These are phyloP conservation scores for Gymnopilus junonius DNA, from an alignment of 768 basidiomycete species.

Conservation along the genomic window DNA sequence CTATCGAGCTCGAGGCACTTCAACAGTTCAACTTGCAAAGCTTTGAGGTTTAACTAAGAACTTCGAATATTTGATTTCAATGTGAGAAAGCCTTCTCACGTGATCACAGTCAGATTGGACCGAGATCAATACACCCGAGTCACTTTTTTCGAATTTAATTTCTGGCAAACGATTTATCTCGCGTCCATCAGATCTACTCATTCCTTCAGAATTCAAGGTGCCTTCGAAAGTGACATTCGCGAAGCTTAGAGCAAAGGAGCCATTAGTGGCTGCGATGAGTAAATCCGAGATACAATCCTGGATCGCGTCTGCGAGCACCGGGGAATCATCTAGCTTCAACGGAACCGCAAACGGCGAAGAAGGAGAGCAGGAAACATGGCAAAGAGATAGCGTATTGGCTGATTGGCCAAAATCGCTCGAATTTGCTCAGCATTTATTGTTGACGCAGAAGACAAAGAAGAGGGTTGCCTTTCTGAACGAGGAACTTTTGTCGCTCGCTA, in stretches of 20 bases:
- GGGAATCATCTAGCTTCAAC: slow-evolving; percentile 27
- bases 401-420: slow-evolving; percentile 62
- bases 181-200: slow-evolving; percentile 2
- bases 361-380: slow-evolving; percentile 44
- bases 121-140: background rate
- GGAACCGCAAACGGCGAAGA: slow-evolving; percentile 37
- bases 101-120: background rate
- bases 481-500: slow-evolving; percentile 59
- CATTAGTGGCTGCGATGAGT: slow-evolving; percentile 40
- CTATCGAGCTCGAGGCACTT: too few relatives aligned
- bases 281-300: slow-evolving; percentile 67
- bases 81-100: too few relatives aligned
- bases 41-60: too few relatives aligned
- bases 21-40: too few relatives aligned
- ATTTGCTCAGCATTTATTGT: slow-evolving; percentile 53
- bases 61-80: too few relatives aligned
- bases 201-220: slow-evolving; percentile 27
- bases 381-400: slow-evolving; percentile 51
- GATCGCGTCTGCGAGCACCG: slow-evolving; percentile 51
- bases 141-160: background rate
- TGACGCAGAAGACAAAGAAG: slow-evolving; percentile 56
- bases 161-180: background rate
- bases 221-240: slow-evolving; percentile 41
- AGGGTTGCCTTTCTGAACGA: slow-evolving; percentile 66
- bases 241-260: slow-evolving; percentile 56